A percentile compares a stretch with the other conserved stretches of the same genome.
Evolutionary conservation across 2,329 filamentous ascomycete species (phyloP).

Genomic region (Pseudocercospora vitis): DNA sequence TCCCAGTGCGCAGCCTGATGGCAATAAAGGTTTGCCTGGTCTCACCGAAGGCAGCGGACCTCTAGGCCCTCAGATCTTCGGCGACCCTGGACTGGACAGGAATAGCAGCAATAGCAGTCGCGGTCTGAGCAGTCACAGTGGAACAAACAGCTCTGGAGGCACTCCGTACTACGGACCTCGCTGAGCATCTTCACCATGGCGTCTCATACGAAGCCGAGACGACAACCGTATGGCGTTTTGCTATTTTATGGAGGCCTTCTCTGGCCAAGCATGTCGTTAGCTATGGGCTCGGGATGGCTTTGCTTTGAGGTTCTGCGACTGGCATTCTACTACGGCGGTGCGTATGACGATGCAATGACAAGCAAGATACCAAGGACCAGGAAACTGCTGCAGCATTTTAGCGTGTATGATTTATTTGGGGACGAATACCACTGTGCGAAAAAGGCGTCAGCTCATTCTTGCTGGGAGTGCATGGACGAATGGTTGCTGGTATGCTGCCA

Average conservation of each 20-base stretch:
- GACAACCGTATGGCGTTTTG: not conserved
- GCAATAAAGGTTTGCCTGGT: constrained; percentile 13
- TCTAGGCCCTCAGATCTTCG: constrained; percentile 31
- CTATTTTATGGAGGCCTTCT: not conserved
- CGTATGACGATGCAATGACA: constrained; percentile 4
- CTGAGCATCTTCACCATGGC: not conserved
- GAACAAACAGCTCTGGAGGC: constrained; percentile 13
- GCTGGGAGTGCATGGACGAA: not conserved
- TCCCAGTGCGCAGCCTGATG: constrained; percentile 14
- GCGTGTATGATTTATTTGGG: constrained; percentile 3
- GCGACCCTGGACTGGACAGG: constrained; percentile 34
- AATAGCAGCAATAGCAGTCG: constrained; percentile 21
- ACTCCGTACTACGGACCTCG: constrained; percentile 14
- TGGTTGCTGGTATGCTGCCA: not conserved
- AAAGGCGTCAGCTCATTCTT: not conserved
- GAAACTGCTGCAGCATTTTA: constrained; percentile 10
- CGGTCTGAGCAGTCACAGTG: constrained; percentile 16
- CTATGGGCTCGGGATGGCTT: not conserved
- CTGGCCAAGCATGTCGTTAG: not conserved
- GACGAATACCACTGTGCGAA: constrained; percentile 11
- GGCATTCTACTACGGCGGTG: constrained; percentile 1
- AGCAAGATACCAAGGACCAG: constrained; percentile 9
- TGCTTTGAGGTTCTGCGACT: not conserved
- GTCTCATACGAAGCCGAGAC: not conserved
- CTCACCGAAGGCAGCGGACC: constrained; percentile 11